A percentile compares a stretch with the other conserved stretches of the same genome.
Conservation (phyloP, 805 yeast genomes). For the Wickerhamiella occidentalis region DNA sequence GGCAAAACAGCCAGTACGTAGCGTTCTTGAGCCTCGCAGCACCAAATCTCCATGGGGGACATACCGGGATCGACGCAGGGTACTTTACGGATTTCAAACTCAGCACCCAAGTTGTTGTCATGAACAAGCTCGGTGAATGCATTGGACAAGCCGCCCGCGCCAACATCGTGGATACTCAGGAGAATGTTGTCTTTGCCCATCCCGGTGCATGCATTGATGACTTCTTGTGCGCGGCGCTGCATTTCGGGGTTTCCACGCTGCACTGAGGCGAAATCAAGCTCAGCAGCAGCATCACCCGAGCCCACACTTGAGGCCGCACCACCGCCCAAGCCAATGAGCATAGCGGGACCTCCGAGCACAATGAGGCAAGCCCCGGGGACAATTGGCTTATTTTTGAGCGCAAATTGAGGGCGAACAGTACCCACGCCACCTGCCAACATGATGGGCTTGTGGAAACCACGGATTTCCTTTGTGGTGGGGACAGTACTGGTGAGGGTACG, state of each 20-base stretch:
- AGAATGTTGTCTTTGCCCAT: constrained; percentile 67
- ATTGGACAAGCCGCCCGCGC: constrained; percentile 97
- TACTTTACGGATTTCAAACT: constrained; percentile 79
- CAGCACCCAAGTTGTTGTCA: constrained; percentile 92
- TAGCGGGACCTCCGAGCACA: constrained; percentile 94
- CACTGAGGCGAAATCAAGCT: constrained; percentile 93
- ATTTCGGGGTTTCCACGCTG: constrained; percentile 99
- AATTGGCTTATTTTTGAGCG: constrained; percentile 74
- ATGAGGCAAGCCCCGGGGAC: constrained; percentile 86
- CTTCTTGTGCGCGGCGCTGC: constrained; percentile 98
- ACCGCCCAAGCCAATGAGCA: constrained; percentile 98
- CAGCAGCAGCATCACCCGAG: constrained; percentile 86
- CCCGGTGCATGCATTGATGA: constrained; percentile 85
- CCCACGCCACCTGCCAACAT: constrained; percentile 99
- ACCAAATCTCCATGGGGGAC: constrained; percentile 99
- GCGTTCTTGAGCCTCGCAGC: constrained; percentile 98
- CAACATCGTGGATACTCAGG: constrained; percentile 95
- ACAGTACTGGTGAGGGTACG: constrained; percentile 84
- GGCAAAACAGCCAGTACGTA: constrained; percentile 88
- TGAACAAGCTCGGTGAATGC: constrained; percentile 96
- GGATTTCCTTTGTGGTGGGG: constrained; percentile 56
- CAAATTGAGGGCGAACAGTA: constrained; percentile 83
- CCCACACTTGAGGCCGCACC: constrained; percentile 97
- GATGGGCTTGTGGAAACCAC: constrained; percentile 98
- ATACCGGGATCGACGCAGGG: constrained; percentile 89